phyloP scores from a whole-genome alignment of 2,329 filamentous ascomycete species.

The Aplosporella prunicola region DNA sequence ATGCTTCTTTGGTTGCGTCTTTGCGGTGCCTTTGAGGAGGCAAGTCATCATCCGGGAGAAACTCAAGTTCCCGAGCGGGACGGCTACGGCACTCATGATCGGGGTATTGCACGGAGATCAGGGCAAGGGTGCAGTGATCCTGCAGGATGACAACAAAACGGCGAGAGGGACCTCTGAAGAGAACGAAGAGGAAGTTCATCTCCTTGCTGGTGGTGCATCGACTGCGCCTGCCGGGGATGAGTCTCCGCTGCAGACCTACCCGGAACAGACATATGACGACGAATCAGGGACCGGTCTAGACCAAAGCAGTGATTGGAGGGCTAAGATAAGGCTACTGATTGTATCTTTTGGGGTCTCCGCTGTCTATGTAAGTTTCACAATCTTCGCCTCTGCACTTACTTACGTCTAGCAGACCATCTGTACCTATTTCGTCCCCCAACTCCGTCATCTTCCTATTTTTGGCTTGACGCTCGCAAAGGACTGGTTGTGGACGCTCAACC shows the following conservation, averaged over 20 bases:
- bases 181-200: constrained; percentile 5
- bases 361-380: constrained; percentile 35
- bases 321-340: constrained; percentile 50
- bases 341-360: constrained; percentile 53
- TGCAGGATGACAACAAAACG: constrained; percentile 20
- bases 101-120: constrained; percentile 67
- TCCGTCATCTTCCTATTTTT: constrained; percentile 81
- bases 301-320: constrained; percentile 48
- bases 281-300: constrained; percentile 24
- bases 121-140: constrained; percentile 22
- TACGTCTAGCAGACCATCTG: constrained; percentile 55
- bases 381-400: constrained; percentile 3
- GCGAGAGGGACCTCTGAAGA: constrained; percentile 9
- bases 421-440: constrained; percentile 80
- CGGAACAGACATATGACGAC: constrained; percentile 18
- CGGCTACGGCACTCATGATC: constrained; percentile 90
- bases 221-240: constrained; percentile 15
- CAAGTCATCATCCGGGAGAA: constrained; percentile 92
- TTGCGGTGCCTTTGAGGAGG: constrained; percentile 80
- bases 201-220: constrained; percentile 5
- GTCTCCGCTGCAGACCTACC: constrained; percentile 1
- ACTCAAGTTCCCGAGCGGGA: constrained; percentile 88
- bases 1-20: constrained; percentile 94
- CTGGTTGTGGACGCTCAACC: constrained; percentile 96
- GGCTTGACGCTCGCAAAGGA: constrained; percentile 61